These are phyloP conservation scores for Globisporangium cystogenes DNA, from an alignment of 352 stramenopile species.

Conservation along the genomic window DNA sequence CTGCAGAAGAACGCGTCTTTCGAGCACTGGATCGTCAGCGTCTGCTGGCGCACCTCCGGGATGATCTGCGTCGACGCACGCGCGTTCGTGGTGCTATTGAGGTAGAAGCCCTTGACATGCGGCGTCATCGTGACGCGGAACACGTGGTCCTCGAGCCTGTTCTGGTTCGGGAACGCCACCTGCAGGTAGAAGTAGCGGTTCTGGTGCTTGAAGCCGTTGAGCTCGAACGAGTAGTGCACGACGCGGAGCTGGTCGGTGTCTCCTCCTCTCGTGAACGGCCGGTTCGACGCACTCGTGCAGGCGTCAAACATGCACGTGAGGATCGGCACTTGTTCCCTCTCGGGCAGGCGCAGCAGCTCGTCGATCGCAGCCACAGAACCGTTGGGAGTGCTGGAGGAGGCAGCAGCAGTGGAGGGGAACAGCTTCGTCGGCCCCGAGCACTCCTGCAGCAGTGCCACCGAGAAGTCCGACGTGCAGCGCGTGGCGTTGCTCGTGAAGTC, in stretches of 20 bases:
- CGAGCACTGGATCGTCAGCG: conserved; percentile 26
- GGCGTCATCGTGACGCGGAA: conserved; percentile 52
- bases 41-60: conserved; percentile 27
- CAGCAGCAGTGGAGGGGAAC: not conserved
- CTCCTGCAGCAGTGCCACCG: conserved; percentile 22
- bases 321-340: conserved; percentile 22
- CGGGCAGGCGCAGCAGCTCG: conserved; percentile 26
- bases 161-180: conserved; percentile 38
- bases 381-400: conserved; percentile 2
- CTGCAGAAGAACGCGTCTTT: conserved; percentile 28
- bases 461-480: conserved; percentile 53
- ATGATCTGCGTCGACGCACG: conserved; percentile 33
- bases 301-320: conserved; percentile 49
- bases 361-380: conserved; percentile 32
- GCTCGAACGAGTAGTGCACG: conserved; percentile 46
- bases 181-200: conserved; percentile 65
- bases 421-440: conserved; percentile 19
- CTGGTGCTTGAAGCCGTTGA: conserved; percentile 43
- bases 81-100: conserved; percentile 24
- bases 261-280: conserved; percentile 19
- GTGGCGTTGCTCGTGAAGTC: conserved; percentile 47
- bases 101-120: conserved; percentile 44
- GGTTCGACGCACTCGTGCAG: conserved; percentile 39
- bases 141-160: conserved; percentile 20
- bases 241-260: conserved; percentile 26